Conservation (phyloP, 352 stramenopile species). For the Phytophthora sojae region DNA sequence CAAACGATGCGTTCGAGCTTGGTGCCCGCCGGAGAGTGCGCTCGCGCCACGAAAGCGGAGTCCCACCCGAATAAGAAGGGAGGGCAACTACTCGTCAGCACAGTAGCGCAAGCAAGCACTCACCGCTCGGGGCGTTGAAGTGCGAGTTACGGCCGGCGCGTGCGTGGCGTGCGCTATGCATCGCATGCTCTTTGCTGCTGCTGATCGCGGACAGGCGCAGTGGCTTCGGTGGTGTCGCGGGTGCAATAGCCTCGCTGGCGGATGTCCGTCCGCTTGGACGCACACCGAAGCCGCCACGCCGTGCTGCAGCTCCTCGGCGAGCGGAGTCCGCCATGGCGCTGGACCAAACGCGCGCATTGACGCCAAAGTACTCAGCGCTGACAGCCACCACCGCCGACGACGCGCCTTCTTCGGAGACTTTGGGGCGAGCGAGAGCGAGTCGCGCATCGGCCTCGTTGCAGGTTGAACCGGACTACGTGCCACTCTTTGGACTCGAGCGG, state of each 20-base stretch:
- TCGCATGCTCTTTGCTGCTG: background rate
- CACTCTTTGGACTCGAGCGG: conserved; percentile 26
- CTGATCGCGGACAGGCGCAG: background rate
- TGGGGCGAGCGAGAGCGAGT: conserved; percentile 28
- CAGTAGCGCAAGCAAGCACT: background rate
- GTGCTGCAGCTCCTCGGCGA: too few relatives aligned
- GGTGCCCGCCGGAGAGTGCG: conserved; percentile 7
- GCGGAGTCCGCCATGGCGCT: background rate
- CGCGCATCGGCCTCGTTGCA: conserved; percentile 10
- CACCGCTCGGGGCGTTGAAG: conserved; percentile 20
- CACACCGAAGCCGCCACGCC: conserved; percentile 13
- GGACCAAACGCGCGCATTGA: background rate
- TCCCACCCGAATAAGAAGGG: conserved; percentile 41
- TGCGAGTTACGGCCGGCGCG: conserved; percentile 14
- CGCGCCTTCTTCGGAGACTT: conserved; percentile 28
- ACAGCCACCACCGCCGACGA: background rate
- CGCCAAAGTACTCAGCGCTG: background rate
- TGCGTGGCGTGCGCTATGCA: conserved; percentile 15
- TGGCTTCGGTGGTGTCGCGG: background rate
- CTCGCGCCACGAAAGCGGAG: conserved; percentile 11
- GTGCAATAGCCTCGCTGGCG: background rate
- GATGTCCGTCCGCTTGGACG: background rate
- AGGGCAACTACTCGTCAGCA: conserved; percentile 12
- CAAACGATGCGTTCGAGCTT: conserved; percentile 11
- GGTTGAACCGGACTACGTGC: conserved; percentile 23